These are phyloP conservation scores for Xylaria venustula DNA, from an alignment of 495 filamentous ascomycete genomes.

Conservation along the genomic window DNA sequence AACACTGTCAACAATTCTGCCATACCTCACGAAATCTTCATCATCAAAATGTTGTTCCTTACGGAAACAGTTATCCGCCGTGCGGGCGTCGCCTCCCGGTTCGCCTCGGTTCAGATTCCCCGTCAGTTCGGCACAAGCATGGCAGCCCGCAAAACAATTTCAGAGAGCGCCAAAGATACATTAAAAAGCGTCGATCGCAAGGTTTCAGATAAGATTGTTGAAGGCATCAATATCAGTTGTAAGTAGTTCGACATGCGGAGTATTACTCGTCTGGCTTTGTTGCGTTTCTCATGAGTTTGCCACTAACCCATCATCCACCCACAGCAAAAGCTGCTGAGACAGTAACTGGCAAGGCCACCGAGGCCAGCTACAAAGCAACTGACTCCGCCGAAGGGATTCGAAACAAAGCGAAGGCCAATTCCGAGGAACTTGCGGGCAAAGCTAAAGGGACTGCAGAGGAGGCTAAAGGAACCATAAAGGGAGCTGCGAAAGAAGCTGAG, in stretches of 20 bases:
- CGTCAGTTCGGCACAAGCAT: slow-evolving; percentile 44
- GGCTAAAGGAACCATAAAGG: slow-evolving; percentile 30
- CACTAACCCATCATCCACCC: background rate
- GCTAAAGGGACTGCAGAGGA: slow-evolving; percentile 27
- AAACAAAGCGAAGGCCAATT: slow-evolving; percentile 38
- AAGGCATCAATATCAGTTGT: slow-evolving; percentile 54
- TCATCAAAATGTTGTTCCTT: slow-evolving; percentile 47
- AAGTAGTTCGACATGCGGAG: slow-evolving; percentile 18
- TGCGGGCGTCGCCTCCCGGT: slow-evolving; percentile 34
- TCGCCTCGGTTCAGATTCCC: slow-evolving; percentile 24
- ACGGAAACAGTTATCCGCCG: slow-evolving; percentile 38
- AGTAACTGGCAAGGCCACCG: slow-evolving; percentile 33
- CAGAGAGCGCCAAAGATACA: slow-evolving; percentile 50
- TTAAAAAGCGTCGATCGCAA: slow-evolving; percentile 51
- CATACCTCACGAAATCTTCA: background rate
- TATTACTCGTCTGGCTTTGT: background rate
- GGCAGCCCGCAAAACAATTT: slow-evolving; percentile 39
- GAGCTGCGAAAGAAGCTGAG: slow-evolving; percentile 20
- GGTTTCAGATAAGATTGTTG: slow-evolving; percentile 55
- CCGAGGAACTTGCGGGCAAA: slow-evolving; percentile 30
- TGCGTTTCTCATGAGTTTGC: background rate
- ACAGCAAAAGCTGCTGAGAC: slow-evolving; percentile 48
- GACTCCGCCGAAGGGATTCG: slow-evolving; percentile 35
- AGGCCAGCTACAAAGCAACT: slow-evolving; percentile 36
- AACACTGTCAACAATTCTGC: background rate